These are phyloP conservation scores for Aschersonia sp. DNA, from an alignment of 2,329 filamentous ascomycete genomes.

Conservation along the genomic window DNA sequence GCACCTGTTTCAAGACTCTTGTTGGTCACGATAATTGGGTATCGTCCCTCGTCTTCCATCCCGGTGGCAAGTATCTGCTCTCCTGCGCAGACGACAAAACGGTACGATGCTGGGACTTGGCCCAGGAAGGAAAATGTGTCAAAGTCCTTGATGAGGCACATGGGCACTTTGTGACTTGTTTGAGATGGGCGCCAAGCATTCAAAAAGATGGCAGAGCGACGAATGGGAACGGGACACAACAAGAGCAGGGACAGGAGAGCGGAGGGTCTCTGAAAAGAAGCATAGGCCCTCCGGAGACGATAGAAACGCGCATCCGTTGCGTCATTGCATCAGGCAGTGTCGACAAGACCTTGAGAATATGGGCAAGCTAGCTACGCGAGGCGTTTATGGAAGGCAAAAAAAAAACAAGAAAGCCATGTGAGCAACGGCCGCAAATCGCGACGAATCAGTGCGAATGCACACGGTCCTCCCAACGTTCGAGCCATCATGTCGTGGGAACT, in stretches of 20 bases:
- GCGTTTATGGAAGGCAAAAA: background rate
- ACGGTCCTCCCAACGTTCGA: too few relatives aligned
- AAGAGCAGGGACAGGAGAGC: slow-evolving; percentile 6
- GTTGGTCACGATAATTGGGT: slow-evolving; percentile 93
- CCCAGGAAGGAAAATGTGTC: slow-evolving; percentile 80
- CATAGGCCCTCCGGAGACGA: slow-evolving; percentile 14
- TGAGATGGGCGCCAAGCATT: slow-evolving; percentile 66
- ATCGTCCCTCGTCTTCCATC: slow-evolving; percentile 73
- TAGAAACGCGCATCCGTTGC: slow-evolving; percentile 57
- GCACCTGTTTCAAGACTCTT: slow-evolving; percentile 71
- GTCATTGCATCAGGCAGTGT: slow-evolving; percentile 81
- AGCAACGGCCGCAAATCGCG: too few relatives aligned
- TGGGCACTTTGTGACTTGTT: slow-evolving; percentile 70
- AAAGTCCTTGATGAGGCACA: slow-evolving; percentile 67
- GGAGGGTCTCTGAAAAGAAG: slow-evolving; percentile 35
- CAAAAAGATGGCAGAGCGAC: slow-evolving; percentile 6
- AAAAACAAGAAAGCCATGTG: too few relatives aligned
- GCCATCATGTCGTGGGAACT: too few relatives aligned
- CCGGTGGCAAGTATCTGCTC: slow-evolving; percentile 78
- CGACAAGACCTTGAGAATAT: slow-evolving; percentile 65
- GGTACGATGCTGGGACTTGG: slow-evolving; percentile 83
- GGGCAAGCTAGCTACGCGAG: slow-evolving; percentile 36
- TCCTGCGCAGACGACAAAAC: slow-evolving; percentile 84
- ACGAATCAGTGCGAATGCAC: too few relatives aligned
- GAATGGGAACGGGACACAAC: slow-evolving; percentile 3